These are phyloP conservation scores for Dryas alaskensis DNA, from an alignment of 306 rosid genomes.

Conservation along the genomic window DNA sequence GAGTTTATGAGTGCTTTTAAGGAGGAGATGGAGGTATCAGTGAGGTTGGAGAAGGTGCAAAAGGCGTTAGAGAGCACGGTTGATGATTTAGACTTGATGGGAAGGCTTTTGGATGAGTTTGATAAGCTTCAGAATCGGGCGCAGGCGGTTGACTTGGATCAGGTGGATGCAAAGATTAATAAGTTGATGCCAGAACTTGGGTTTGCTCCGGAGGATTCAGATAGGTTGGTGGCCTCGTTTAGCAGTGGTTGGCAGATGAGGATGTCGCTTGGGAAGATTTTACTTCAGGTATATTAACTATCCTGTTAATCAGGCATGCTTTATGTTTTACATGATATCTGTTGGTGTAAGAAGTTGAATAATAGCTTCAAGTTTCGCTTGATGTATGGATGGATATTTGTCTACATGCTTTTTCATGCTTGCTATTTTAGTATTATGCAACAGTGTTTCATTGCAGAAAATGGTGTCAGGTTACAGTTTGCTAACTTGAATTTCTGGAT, in stretches of 20 bases:
- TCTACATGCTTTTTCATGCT: background rate
- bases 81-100: slow-evolving; percentile 87
- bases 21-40: slow-evolving; percentile 84
- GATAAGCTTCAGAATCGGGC: slow-evolving; percentile 83
- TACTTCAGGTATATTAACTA: slow-evolving; percentile 66
- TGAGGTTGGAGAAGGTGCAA: slow-evolving; percentile 80
- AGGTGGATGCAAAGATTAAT: slow-evolving; percentile 74
- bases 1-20: slow-evolving; percentile 85
- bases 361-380: slow-evolving; percentile 8
- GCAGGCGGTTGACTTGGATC: slow-evolving; percentile 62
- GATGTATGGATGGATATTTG: background rate
- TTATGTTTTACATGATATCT: background rate
- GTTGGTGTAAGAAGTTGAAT: slow-evolving; percentile 13
- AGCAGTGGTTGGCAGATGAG: slow-evolving; percentile 99
- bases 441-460: background rate
- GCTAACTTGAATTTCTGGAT: background rate
- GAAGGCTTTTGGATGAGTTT: slow-evolving; percentile 90
- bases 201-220: slow-evolving; percentile 73
- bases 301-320: slow-evolving; percentile 38
- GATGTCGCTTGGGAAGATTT: slow-evolving; percentile 95
- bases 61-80: slow-evolving; percentile 80
- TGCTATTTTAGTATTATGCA: background rate
- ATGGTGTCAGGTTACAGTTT: background rate
- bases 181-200: slow-evolving; percentile 92
- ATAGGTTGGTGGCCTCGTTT: slow-evolving; percentile 89